Evolutionary conservation across 139 green algal genomes (phyloP).

Genomic region (Chlamydomonas sphaeroides): DNA sequence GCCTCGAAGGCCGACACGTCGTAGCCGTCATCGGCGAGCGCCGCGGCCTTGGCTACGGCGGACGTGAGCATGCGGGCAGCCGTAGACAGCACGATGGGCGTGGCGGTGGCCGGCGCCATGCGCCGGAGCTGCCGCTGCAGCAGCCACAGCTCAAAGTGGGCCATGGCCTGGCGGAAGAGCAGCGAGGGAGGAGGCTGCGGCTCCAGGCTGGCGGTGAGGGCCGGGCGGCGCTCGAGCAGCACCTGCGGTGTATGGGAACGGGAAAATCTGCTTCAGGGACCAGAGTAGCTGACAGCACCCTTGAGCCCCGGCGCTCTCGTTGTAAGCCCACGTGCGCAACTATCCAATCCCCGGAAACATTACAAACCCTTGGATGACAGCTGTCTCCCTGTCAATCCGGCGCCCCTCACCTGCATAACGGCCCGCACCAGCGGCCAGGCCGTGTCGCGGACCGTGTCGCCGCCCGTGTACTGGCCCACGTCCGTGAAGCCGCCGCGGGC

Average conservation of each 20-base stretch:
- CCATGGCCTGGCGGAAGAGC: conserved; percentile 23
- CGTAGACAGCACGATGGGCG: conserved; percentile 4
- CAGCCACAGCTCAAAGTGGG: conserved; percentile 59
- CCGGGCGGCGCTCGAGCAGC: background rate
- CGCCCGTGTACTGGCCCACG: conserved; percentile 47
- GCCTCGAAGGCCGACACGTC: conserved; percentile 42
- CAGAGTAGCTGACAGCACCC: too few species aligned
- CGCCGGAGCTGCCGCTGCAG: conserved; percentile 24
- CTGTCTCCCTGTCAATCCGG: too few species aligned
- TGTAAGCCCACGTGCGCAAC: too few species aligned
- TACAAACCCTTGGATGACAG: too few species aligned
- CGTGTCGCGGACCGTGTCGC: conserved; percentile 22
- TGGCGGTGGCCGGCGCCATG: conserved; percentile 2
- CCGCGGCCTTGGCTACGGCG: conserved; percentile 32
- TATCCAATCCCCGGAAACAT: too few species aligned
- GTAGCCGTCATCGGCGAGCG: conserved; percentile 38
- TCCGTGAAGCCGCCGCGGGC: conserved; percentile 47
- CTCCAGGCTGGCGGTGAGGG: background rate
- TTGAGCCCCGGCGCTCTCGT: too few species aligned
- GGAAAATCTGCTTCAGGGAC: too few species aligned
- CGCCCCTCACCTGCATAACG: conserved; percentile 31
- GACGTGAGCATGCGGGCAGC: conserved; percentile 51
- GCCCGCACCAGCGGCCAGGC: conserved; percentile 49
- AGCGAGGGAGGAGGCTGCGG: background rate
- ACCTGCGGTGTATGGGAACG: too few species aligned